Conservation (phyloP, 306 rosid genomes). For the Spatholobus suberectus region DNA sequence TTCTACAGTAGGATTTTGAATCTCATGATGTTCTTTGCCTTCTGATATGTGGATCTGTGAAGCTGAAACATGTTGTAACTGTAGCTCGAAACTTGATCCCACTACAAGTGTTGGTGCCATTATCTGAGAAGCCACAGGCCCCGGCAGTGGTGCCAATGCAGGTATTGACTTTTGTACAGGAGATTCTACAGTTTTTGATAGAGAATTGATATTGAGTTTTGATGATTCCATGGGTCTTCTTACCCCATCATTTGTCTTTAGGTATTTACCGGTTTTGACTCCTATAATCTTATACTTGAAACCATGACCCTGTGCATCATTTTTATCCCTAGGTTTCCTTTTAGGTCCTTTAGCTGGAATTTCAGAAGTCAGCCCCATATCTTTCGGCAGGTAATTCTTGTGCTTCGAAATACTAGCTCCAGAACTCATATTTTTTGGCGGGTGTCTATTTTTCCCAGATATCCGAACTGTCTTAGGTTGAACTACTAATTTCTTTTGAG, state of each 20-base stretch:
- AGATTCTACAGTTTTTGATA: constrained; percentile 5
- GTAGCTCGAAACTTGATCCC: constrained; percentile 6
- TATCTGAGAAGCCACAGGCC: not conserved
- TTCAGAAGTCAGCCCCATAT: not conserved
- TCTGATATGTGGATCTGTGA: not conserved
- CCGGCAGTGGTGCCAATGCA: not conserved
- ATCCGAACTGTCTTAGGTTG: not conserved
- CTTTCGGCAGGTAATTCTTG: not conserved
- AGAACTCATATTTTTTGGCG: not conserved
- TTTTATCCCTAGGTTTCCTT: constrained; percentile 19
- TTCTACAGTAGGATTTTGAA: not conserved
- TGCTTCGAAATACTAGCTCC: not conserved
- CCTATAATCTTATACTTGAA: constrained; percentile 2
- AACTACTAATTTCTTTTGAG: not conserved
- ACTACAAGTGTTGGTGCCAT: not conserved
- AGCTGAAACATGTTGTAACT: not conserved
- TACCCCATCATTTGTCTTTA: not conserved
- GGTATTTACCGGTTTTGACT: constrained; percentile 10
- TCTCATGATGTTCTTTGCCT: not conserved
- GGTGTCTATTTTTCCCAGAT: not conserved
- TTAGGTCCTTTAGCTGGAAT: not conserved
- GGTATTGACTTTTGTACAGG: constrained; percentile 3
- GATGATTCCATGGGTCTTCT: constrained; percentile 28
- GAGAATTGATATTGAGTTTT: constrained; percentile 3
- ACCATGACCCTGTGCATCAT: not conserved